Conservation (phyloP, 805 yeast species). For the Yamadazyma paraphyllophila region DNA sequence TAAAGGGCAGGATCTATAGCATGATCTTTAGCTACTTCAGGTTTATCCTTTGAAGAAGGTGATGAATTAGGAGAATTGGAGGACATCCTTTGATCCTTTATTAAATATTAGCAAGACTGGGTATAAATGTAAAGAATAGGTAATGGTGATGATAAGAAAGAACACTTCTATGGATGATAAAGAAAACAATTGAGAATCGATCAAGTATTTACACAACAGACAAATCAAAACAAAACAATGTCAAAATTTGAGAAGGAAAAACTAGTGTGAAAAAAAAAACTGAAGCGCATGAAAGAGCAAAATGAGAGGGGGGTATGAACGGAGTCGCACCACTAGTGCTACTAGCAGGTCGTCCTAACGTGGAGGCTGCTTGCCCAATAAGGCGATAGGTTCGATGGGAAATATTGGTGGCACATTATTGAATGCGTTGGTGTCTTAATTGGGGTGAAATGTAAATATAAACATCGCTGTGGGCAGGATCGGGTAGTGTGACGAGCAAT, state of each 20-base stretch:
- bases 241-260: not conserved
- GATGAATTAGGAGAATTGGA: slow-evolving; percentile 33
- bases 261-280: not conserved
- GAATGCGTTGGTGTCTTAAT: not conserved
- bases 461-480: not conserved
- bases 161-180: not conserved
- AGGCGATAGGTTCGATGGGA: not conserved
- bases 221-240: slow-evolving; percentile 2
- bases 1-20: slow-evolving; percentile 36
- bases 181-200: not conserved
- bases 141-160: not conserved
- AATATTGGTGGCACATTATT: not conserved
- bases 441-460: not conserved
- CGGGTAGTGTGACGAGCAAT: not conserved
- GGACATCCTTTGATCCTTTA: slow-evolving; percentile 15
- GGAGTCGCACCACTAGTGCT: not conserved
- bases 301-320: not conserved
- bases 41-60: slow-evolving; percentile 24
- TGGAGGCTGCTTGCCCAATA: slow-evolving; percentile 1
- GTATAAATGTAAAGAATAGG: not conserved
- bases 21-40: slow-evolving; percentile 3
- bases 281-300: not conserved
- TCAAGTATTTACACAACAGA: not conserved
- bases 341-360: not conserved
- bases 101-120: not conserved